Evolutionary conservation across 2,329 filamentous ascomycete species (phyloP), one percentile per base, ranked within the genome.

Genomic region (Pseudopyrenochaeta lycopersici): DNA sequence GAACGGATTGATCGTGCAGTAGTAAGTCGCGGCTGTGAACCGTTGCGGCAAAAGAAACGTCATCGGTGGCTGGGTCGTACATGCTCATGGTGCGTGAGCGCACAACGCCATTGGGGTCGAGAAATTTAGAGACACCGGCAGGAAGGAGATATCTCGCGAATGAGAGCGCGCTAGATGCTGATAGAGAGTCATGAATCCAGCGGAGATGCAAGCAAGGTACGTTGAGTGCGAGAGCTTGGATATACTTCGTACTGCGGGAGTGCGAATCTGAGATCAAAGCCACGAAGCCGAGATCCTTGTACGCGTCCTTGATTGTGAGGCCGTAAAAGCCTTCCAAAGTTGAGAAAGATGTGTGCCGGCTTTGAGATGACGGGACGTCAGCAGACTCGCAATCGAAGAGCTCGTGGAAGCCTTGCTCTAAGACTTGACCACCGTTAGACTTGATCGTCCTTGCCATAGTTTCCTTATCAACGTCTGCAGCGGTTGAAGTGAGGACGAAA

Each of bases 221-320:
- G 1, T 91, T 92, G 0, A 99, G 84, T 0, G 95, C 93, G 2
- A 99, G 84, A 0, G 95, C 95, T 77, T 98, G 93, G 82, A 98
- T 90, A 74, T 95, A 97, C 72, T 98, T 99, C 44, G 88, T 85
- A 58, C 92, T 92, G 41, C 94, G 87, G 6, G 90, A 95, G 72
- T 97, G 90, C 4, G 86, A 85, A 68, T 98, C 91, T 0, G 93
- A 89, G 54, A 99, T 90, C 12, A 98, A 79, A 3, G 92, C 93
- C 0, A 90, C 87, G 69, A 99, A 98, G 0, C 91, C 89, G 1
- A 88, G 79, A 1, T 82, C 77, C 18, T 84, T 84, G 18, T 79
- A 73, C 10, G 79, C 61, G 1, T 79, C 53, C n/a, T 66, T 85
- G 0, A 96, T 80, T 1, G 74, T 78, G 15, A 95, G 76, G 52